These are phyloP conservation scores for Verbena officinalis DNA, from an alignment of 257 asterid species.

Conservation along the genomic window DNA sequence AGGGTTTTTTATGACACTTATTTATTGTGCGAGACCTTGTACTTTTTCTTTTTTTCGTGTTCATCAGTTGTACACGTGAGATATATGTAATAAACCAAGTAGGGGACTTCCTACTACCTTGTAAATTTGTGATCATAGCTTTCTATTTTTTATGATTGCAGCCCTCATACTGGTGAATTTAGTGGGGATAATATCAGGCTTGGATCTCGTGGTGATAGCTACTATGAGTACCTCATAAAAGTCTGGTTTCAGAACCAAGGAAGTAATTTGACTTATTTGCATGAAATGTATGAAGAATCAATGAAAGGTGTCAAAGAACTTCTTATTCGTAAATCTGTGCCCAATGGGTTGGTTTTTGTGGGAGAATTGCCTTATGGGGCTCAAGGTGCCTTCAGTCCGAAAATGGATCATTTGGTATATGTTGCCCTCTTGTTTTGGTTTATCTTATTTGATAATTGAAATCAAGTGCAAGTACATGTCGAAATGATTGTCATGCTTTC, in stretches of 20 bases:
- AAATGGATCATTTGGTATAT: slow-evolving; percentile 97
- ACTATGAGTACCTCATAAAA: slow-evolving; percentile 91
- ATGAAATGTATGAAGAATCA: slow-evolving; percentile 82
- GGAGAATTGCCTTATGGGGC: slow-evolving; percentile 92
- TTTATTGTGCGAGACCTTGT: slow-evolving; percentile 6
- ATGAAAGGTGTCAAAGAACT: slow-evolving; percentile 87
- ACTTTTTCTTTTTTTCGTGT: background rate
- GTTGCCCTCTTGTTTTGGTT: slow-evolving; percentile 30
- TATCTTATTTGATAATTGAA: slow-evolving; percentile 18
- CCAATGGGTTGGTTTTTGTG: slow-evolving; percentile 83
- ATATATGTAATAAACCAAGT: background rate
- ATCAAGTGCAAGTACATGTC: slow-evolving; percentile 11
- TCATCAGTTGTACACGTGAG: slow-evolving; percentile 3
- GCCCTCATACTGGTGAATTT: slow-evolving; percentile 86
- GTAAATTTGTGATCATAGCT: slow-evolving; percentile 15
- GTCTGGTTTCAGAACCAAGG: slow-evolving; percentile 89
- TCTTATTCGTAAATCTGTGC: slow-evolving; percentile 78
- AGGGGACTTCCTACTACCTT: slow-evolving; percentile 19
- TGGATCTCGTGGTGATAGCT: slow-evolving; percentile 98
- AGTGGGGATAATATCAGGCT: slow-evolving; percentile 92
- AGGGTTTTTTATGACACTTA: background rate
- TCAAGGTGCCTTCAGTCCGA: slow-evolving; percentile 76
- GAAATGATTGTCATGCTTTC: slow-evolving; percentile 1
- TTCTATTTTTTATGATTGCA: slow-evolving; percentile 48
- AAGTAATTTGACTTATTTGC: slow-evolving; percentile 67